These are phyloP conservation scores for Testicularia cyperi DNA, from an alignment of 1,284 basidiomycete species.

Conservation along the genomic window DNA sequence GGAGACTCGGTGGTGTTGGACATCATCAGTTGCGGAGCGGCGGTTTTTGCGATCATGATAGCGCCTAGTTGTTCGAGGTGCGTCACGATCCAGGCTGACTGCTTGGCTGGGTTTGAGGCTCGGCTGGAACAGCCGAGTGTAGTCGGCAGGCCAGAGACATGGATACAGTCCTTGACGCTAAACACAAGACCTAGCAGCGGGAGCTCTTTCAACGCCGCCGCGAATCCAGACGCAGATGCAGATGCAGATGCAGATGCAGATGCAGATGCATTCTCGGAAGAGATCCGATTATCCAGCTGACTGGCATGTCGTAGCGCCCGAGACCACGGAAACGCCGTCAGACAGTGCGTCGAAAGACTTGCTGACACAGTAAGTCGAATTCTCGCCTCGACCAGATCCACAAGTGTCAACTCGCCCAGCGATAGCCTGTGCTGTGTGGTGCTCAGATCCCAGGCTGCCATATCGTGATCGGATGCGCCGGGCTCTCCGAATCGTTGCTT, in stretches of 20 bases:
- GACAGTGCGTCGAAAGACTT: slow-evolving; percentile 28
- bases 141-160: slow-evolving; percentile 17
- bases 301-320: too few relatives aligned
- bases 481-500: slow-evolving; percentile 7
- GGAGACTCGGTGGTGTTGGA: slow-evolving; percentile 28
- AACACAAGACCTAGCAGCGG: slow-evolving; percentile 32
- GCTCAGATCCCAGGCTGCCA: background rate
- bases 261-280: too few relatives aligned
- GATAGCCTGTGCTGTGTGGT: background rate
- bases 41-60: slow-evolving; percentile 43
- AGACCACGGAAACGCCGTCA: slow-evolving; percentile 31
- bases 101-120: background rate
- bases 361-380: slow-evolving; percentile 18
- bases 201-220: background rate
- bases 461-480: slow-evolving; percentile 1
- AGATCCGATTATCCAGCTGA: too few relatives aligned
- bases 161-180: slow-evolving; percentile 45
- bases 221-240: too few relatives aligned
- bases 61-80: slow-evolving; percentile 11
- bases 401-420: background rate
- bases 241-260: too few relatives aligned
- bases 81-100: slow-evolving; percentile 4
- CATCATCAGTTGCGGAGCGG: slow-evolving; percentile 40
- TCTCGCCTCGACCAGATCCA: slow-evolving; percentile 7
- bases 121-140: slow-evolving; percentile 35